Evolutionary conservation across 306 rosid species (phyloP).

Genomic region (Quercus cerris): DNA sequence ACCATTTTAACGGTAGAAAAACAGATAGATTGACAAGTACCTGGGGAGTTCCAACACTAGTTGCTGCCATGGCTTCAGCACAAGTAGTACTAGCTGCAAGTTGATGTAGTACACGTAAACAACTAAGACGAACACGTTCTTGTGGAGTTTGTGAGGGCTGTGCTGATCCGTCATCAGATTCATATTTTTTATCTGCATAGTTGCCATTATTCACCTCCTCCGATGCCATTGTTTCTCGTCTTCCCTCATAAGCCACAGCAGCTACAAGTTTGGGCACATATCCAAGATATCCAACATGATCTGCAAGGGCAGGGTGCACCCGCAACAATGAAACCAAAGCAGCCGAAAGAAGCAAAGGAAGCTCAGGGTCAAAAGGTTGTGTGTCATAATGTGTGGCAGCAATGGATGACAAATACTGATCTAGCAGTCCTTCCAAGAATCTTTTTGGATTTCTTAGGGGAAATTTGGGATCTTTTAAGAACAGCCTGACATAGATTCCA

Average conservation of each 20-base stretch:
- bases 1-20: not conserved
- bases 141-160: slow-evolving; percentile 86
- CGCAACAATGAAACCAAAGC: slow-evolving; percentile 93
- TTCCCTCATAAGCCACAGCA: slow-evolving; percentile 94
- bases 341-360: slow-evolving; percentile 95
- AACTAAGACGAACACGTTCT: slow-evolving; percentile 96
- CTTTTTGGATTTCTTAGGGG: slow-evolving; percentile 98
- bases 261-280: slow-evolving; percentile 97
- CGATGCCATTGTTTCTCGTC: slow-evolving; percentile 93
- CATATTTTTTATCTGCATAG: slow-evolving; percentile 42
- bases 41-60: slow-evolving; percentile 98
- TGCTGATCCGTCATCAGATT: slow-evolving; percentile 50
- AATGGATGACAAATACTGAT: slow-evolving; percentile 91
- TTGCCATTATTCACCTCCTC: slow-evolving; percentile 61
- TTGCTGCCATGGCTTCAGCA: slow-evolving; percentile 99
- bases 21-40: slow-evolving; percentile 27
- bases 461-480: slow-evolving; percentile 96
- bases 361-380: slow-evolving; percentile 81
- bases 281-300: slow-evolving; percentile 99
- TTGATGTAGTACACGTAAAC: slow-evolving; percentile 96
- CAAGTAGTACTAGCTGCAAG: slow-evolving; percentile 97
- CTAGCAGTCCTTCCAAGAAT: slow-evolving; percentile 95
- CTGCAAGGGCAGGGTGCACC: slow-evolving; percentile 97
- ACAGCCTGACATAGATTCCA: slow-evolving; percentile 91
- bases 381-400: slow-evolving; percentile 92